phyloP scores from a whole-genome alignment of 192 early-diverging fungal species.

The Backusella parvicylindrica region DNA sequence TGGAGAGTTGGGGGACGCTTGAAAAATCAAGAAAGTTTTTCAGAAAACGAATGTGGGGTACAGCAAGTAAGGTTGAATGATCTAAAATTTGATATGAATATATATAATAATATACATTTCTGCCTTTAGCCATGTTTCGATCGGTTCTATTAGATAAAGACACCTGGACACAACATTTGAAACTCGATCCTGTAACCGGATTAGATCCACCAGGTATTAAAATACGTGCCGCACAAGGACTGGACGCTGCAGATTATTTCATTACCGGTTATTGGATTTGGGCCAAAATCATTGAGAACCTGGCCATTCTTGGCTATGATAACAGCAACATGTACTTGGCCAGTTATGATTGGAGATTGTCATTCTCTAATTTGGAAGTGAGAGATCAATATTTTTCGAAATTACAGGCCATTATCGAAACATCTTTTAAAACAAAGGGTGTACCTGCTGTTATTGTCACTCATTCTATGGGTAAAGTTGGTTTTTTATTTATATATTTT shows the following conservation, averaged over 20 bases:
- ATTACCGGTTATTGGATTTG: constrained; percentile 90
- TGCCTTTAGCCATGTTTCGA: constrained; percentile 68
- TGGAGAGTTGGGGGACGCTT: constrained; percentile 85
- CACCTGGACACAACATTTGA: constrained; percentile 83
- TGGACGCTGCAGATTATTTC: constrained; percentile 90
- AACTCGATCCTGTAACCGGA: constrained; percentile 77
- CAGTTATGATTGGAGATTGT: constrained; percentile 87
- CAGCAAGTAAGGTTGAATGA: constrained; percentile 44
- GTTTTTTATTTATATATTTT: no score
- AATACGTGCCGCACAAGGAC: constrained; percentile 77
- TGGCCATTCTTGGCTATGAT: constrained; percentile 84
- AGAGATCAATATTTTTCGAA: constrained; percentile 82
- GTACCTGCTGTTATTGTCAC: constrained; percentile 54
- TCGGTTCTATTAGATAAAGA: constrained; percentile 83
- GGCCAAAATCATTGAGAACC: constrained; percentile 78
- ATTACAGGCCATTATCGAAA: constrained; percentile 72
- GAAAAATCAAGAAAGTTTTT: constrained; percentile 81
- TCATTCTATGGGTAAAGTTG: constrained; percentile 70
- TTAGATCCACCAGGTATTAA: constrained; percentile 80
- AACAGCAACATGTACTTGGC: constrained; percentile 85
- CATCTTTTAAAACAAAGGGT: constrained; percentile 39
- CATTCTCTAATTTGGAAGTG: constrained; percentile 70
- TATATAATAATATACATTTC: neutral
- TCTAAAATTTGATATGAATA: neutral
- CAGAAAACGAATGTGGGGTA: constrained; percentile 85